Evolutionary conservation across 192 early-diverging fungal genomes (phyloP), one percentile per base, ranked within the genome.

Genomic region (Tieghemiomyces parasiticus): DNA sequence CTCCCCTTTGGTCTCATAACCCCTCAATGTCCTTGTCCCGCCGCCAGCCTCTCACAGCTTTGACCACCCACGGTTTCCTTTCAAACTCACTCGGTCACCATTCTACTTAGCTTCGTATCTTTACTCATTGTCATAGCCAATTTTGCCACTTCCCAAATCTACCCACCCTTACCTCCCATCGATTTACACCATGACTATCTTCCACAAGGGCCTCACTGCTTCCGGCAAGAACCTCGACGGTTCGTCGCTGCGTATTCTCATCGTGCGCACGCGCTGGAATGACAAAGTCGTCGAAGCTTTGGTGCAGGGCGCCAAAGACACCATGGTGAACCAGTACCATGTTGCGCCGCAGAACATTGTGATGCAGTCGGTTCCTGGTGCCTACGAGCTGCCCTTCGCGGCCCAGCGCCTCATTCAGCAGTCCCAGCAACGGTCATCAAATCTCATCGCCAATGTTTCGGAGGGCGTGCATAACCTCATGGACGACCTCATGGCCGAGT

Each of bases 261-360:
- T 91, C 45, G 86, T 97, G 44, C 93, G 90, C 67, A 90, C 95
- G 19, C 87, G 93, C 52, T 99, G 96, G 95, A 99, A 99, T 74
- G 58, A 68, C 22, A 65, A 77, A 48, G 82, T 99, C 28, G 93
- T 99, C 25, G 77, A 90, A 19, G 75, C 79, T 13, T 79, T 99
- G 14, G 88, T 95, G 19, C 53, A 76, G 9, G 91, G 89, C 13
- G 77, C 88, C 16, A 64, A 71, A 25, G 68, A 78, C 2, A 79
- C 85, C 13, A 79, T 99, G 61, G 68, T 74, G 25, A 59, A 67
- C 25, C 68, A 77, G 38, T 73, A 83, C 65, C 73, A 80, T 4
- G 95, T 99, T 46, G 53, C 63, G 31, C 62, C 71, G 29, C 74
- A 76, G 26, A 89, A 96, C 74, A 88, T 99, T 49, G 73, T 72